A percentile compares a stretch with the other conserved stretches of the same genome.
These are phyloP conservation scores for Ceratonia siliqua DNA, from an alignment of 306 rosid species.

Conservation along the genomic window DNA sequence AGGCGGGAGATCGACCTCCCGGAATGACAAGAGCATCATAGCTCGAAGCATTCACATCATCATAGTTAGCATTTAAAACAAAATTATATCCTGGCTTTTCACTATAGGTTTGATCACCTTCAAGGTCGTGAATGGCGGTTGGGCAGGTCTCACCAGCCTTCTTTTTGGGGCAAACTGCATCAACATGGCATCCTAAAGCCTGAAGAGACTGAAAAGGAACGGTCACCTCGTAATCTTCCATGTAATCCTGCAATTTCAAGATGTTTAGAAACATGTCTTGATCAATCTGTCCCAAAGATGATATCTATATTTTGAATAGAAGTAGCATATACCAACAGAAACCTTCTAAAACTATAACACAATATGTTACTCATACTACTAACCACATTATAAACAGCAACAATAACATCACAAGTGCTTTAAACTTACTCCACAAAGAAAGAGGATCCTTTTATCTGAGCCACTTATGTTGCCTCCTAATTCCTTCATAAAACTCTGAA, in stretches of 20 bases:
- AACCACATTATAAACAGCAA: no score
- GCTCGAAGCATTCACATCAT: constrained; percentile 55
- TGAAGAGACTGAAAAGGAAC: constrained; percentile 88
- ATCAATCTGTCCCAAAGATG: constrained; percentile 1
- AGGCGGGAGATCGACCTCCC: constrained; percentile 51
- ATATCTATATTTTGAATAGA: neutral
- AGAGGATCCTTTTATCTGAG: constrained; percentile 50
- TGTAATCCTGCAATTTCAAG: constrained; percentile 61
- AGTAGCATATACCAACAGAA: neutral
- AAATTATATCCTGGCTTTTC: constrained; percentile 80
- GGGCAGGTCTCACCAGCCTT: constrained; percentile 75
- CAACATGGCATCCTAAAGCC: constrained; percentile 88
- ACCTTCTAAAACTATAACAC: no score
- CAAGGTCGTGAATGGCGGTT: constrained; percentile 86
- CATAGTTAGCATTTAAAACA: constrained; percentile 61
- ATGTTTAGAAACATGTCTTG: neutral
- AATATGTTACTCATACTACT: no score
- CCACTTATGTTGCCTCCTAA: constrained; percentile 65
- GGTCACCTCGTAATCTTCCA: constrained; percentile 84
- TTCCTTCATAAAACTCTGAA: constrained; percentile 56
- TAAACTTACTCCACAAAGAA: constrained; percentile 69
- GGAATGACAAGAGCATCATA: constrained; percentile 66
- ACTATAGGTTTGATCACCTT: constrained; percentile 89
- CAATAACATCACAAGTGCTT: no score
- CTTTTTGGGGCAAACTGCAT: constrained; percentile 80